Conservation (phyloP, 306 rosid genomes). For the Vachellia pachyceras region DNA sequence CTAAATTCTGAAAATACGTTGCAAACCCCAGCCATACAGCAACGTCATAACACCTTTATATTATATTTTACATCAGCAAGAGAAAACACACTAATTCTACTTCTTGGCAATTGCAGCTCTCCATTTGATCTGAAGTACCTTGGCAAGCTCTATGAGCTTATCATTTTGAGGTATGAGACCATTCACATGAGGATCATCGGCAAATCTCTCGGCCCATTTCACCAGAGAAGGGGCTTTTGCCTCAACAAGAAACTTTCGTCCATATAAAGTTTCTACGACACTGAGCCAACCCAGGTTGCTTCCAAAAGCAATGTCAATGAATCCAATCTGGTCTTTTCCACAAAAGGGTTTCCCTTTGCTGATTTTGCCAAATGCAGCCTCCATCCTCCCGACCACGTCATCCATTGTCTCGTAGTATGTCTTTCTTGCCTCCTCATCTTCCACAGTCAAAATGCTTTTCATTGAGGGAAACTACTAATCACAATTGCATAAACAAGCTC, state of each 20-base stretch:
- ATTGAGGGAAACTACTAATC: constrained; percentile 46
- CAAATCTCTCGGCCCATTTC: constrained; percentile 48
- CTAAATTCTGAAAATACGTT: no score
- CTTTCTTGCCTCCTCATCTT: constrained; percentile 45
- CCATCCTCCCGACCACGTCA: constrained; percentile 35
- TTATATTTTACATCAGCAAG: neutral
- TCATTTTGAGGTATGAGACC: constrained; percentile 49
- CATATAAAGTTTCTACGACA: constrained; percentile 35
- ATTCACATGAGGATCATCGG: constrained; percentile 38
- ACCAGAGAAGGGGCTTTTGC: constrained; percentile 38
- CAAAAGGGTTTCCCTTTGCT: constrained; percentile 54
- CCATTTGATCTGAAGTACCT: constrained; percentile 30
- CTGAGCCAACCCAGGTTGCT: constrained; percentile 42
- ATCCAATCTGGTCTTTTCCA: constrained; percentile 50
- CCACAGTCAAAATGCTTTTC: constrained; percentile 22
- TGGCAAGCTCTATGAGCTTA: constrained; percentile 46
- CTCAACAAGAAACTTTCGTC: constrained; percentile 38
- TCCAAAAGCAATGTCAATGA: constrained; percentile 53
- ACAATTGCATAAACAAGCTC: neutral
- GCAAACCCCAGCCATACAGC: neutral
- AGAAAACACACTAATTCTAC: constrained; percentile 6
- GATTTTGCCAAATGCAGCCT: constrained; percentile 39
- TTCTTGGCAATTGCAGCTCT: constrained; percentile 24
- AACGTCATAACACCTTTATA: neutral
- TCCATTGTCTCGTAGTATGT: constrained; percentile 35